phyloP scores from a whole-genome alignment of 495 filamentous ascomycete species.

The Tuber umbilicatum region DNA sequence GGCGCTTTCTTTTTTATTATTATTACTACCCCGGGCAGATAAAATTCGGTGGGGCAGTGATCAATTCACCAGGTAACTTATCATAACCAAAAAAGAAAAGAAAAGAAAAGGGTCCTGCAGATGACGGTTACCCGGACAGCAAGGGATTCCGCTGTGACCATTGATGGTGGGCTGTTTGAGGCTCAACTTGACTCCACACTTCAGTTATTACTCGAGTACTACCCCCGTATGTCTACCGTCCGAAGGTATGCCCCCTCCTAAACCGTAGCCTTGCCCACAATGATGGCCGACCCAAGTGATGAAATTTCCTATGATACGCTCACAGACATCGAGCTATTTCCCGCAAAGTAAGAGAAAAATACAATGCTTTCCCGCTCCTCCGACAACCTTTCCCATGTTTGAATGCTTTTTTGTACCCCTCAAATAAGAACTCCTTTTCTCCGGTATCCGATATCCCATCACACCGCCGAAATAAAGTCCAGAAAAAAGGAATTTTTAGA shows the following conservation, averaged over 20 bases:
- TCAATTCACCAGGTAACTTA: not conserved
- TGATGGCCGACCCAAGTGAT: not conserved
- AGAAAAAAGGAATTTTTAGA: not conserved
- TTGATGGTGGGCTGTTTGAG: not conserved
- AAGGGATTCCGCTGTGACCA: not conserved
- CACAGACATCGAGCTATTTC: not conserved
- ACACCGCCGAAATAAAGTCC: constrained; percentile 1
- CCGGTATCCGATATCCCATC: not conserved
- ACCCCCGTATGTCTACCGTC: not conserved
- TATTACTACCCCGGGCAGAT: not conserved
- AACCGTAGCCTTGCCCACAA: not conserved
- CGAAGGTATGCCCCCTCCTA: not conserved
- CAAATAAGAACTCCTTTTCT: not conserved
- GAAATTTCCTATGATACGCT: not conserved
- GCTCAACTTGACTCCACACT: not conserved
- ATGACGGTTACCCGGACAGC: not conserved
- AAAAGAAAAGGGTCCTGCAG: not conserved
- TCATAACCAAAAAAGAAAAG: not conserved
- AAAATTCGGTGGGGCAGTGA: not conserved
- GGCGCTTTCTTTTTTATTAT: not conserved
- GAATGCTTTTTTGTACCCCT: constrained; percentile 4
- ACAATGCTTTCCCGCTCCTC: not conserved
- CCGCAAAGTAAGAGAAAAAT: not conserved
- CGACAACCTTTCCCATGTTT: not conserved
- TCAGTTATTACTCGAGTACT: too few relatives aligned